Percentiles rank a stretch among this genome's conserved stretches.
These are phyloP conservation scores for Backusella macrospora DNA, from an alignment of 192 early-diverging fungal species.

Conservation along the genomic window DNA sequence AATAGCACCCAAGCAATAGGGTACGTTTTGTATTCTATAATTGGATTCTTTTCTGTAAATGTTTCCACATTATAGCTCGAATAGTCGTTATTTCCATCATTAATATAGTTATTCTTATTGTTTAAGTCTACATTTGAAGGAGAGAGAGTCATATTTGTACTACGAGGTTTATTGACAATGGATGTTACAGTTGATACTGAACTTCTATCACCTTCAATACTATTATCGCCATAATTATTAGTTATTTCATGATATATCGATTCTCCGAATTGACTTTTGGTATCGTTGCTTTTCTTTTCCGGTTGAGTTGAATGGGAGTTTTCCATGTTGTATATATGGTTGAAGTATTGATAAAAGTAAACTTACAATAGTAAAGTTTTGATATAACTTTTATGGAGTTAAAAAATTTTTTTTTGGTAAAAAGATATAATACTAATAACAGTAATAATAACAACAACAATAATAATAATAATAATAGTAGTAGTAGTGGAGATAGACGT, in stretches of 20 bases:
- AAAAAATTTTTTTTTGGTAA: neutral
- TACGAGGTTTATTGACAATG: neutral
- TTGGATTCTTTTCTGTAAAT: neutral
- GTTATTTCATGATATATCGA: neutral
- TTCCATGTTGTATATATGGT: neutral
- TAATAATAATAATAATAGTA: too few relatives aligned
- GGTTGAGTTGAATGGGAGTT: neutral
- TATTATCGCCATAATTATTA: neutral
- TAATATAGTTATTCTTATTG: neutral
- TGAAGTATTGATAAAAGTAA: neutral
- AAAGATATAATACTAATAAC: neutral
- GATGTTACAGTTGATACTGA: neutral
- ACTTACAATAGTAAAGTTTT: too few relatives aligned
- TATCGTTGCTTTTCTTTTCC: neutral
- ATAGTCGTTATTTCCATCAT: neutral
- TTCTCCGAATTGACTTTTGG: slow-evolving; percentile 1
- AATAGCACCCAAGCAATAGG: slow-evolving; percentile 40
- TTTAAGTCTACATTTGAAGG: neutral
- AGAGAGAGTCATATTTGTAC: neutral
- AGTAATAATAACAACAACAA: too few relatives aligned
- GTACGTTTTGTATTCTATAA: slow-evolving; percentile 28
- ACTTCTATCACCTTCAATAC: neutral
- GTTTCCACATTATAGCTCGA: neutral
- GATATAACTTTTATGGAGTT: neutral
- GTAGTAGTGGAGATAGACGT: neutral